phyloP scores from a whole-genome alignment of 257 asterid genomes.

The Solanum pinnatisectum region DNA sequence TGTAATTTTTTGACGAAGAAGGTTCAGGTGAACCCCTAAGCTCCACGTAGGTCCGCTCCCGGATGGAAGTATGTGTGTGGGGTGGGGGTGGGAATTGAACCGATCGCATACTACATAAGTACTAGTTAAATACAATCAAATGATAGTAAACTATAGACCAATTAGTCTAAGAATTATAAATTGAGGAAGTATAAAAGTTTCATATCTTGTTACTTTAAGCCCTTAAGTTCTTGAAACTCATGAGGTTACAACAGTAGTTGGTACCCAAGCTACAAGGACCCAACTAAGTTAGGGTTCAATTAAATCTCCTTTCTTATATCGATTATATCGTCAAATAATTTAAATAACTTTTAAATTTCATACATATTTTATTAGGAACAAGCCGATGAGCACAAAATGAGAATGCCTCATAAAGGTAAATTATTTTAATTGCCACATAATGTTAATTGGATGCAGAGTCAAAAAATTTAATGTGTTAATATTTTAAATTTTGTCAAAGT shows the following conservation, averaged over 20 bases:
- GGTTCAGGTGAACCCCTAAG: too few relatives aligned
- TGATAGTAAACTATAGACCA: background rate
- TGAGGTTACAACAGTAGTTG: background rate
- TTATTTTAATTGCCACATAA: background rate
- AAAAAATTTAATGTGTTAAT: background rate
- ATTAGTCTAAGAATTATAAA: background rate
- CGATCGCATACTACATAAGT: too few relatives aligned
- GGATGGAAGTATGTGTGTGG: too few relatives aligned
- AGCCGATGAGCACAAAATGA: background rate
- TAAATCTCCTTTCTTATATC: background rate
- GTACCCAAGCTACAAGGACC: background rate
- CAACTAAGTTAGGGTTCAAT: background rate
- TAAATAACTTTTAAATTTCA: background rate
- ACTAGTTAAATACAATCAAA: background rate
- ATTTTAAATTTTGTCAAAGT: background rate
- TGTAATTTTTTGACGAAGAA: too few relatives aligned
- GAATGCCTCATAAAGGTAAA: background rate
- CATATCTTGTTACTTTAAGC: background rate
- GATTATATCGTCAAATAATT: background rate
- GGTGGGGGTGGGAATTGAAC: too few relatives aligned
- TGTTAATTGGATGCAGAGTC: accelerated
- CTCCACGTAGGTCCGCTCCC: too few relatives aligned
- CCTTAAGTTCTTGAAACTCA: background rate
- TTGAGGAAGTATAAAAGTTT: background rate
- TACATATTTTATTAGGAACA: background rate